Evolutionary conservation across 805 yeast species (phyloP).

Genomic region (Saccharomyces mikatae): DNA sequence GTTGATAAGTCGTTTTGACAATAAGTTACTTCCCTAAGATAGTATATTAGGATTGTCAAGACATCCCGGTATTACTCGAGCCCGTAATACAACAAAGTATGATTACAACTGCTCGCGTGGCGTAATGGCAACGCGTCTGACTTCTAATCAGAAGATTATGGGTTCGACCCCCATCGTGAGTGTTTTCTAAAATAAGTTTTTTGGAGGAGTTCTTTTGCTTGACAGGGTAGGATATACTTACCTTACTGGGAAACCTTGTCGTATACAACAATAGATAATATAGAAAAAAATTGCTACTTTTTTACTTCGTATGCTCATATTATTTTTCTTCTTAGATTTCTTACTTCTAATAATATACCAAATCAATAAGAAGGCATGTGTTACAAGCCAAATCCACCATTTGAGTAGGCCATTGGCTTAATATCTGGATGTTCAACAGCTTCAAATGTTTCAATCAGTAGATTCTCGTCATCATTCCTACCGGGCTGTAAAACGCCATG

Average conservation of each 20-base stretch:
- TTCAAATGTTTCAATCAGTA: constrained; percentile 53
- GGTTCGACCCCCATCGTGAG: constrained; percentile 52
- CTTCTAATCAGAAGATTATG: constrained; percentile 49
- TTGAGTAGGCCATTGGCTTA: constrained; percentile 89
- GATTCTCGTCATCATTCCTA: constrained; percentile 38
- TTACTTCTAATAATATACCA: neutral
- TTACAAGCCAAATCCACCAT: constrained; percentile 36
- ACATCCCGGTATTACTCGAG: too few species aligned
- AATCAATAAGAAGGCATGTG: neutral
- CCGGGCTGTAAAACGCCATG: constrained; percentile 33
- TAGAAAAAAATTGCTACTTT: neutral
- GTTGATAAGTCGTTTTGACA: too few species aligned
- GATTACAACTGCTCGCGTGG: constrained; percentile 42
- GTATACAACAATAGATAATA: neutral
- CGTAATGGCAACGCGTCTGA: constrained; percentile 53
- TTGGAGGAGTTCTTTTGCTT: too few species aligned
- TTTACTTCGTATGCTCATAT: neutral
- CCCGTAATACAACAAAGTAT: too few species aligned
- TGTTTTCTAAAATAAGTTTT: constrained; percentile 20
- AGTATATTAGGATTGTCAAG: too few species aligned
- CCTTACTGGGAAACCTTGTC: too few species aligned
- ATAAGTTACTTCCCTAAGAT: too few species aligned
- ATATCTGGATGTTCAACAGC: constrained; percentile 88
- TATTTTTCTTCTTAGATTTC: neutral
- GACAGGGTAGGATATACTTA: too few species aligned